These are phyloP conservation scores for Carex kokanica DNA, from an alignment of 176 grass and related monocot species.

Conservation along the genomic window DNA sequence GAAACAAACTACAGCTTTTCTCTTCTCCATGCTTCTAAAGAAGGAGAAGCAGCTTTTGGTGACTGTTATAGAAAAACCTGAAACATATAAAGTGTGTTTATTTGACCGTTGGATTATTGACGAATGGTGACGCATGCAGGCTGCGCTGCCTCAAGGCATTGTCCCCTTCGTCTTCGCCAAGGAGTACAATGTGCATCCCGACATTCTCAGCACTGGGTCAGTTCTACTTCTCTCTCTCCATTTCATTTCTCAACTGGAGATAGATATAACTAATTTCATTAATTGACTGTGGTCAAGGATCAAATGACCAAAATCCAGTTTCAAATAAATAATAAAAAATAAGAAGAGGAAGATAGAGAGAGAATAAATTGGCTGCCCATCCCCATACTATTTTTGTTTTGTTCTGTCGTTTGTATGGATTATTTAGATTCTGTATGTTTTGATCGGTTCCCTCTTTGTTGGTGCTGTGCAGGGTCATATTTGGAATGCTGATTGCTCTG, in stretches of 20 bases:
- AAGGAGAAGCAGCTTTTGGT: conserved; percentile 6
- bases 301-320: background rate
- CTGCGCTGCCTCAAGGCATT: conserved; percentile 88
- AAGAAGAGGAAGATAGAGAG: background rate
- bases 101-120: conserved; percentile 6
- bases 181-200: conserved; percentile 98
- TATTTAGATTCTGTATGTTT: conserved; percentile 6
- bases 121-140: conserved; percentile 37
- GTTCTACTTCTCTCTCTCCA: conserved; percentile 24
- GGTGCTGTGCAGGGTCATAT: conserved; percentile 81
- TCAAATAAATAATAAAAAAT: background rate
- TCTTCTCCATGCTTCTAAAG: conserved; percentile 16
- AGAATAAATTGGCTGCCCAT: conserved; percentile 1
- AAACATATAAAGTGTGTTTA: conserved; percentile 7
- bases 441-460: background rate
- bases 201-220: conserved; percentile 97
- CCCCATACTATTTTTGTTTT: conserved; percentile 20
- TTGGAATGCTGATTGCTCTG: conserved; percentile 91
- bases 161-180: conserved; percentile 98
- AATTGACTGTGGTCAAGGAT: background rate
- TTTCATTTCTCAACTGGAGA: background rate
- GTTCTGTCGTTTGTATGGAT: conserved; percentile 20
- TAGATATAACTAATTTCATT: background rate
- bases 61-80: background rate
- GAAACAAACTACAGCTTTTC: conserved; percentile 12